These are phyloP conservation scores for Trypanosomatidae sp. DNA, from an alignment of 208 protist genomes.

Conservation along the genomic window DNA sequence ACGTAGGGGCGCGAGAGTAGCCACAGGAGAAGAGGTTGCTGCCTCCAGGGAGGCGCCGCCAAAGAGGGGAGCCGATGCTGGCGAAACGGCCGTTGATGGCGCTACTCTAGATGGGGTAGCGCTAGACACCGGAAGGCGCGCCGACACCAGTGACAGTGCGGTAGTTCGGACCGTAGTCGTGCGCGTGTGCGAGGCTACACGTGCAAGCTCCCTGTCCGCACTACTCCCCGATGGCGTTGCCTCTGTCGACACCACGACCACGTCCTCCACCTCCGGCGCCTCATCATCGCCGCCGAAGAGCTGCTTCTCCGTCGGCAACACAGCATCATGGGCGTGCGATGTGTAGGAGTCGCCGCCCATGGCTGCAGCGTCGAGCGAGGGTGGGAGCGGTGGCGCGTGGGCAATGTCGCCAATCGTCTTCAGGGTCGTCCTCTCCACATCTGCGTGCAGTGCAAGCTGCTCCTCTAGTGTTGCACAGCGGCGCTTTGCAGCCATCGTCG, in stretches of 20 bases:
- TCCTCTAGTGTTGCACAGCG: constrained; percentile 14
- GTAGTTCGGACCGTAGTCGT: neutral
- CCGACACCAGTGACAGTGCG: constrained; percentile 6
- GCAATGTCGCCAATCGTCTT: constrained; percentile 5
- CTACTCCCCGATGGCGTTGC: neutral
- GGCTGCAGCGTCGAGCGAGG: neutral
- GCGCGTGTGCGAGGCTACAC: neutral
- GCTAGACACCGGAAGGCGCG: neutral
- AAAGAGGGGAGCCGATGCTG: neutral
- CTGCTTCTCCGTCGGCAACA: constrained; percentile 19
- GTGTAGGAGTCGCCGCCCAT: neutral
- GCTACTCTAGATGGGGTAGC: neutral
- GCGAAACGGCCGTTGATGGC: neutral
- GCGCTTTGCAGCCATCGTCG: neutral
- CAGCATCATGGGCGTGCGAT: neutral
- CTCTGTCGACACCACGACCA: constrained; percentile 5
- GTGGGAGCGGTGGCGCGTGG: neutral
- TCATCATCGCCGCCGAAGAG: constrained; percentile 12
- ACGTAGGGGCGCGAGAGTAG: constrained; percentile 20
- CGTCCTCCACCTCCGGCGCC: constrained; percentile 22
- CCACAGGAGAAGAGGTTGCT: neutral
- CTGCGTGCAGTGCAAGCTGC: constrained; percentile 4
- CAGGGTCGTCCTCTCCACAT: constrained; percentile 15
- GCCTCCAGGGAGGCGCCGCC: neutral
- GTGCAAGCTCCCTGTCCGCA: neutral